Evolutionary conservation across 1,139 yeast genomes (phyloP), one percentile per base, ranked within the genome.

Genomic region (Taphrina populina): DNA sequence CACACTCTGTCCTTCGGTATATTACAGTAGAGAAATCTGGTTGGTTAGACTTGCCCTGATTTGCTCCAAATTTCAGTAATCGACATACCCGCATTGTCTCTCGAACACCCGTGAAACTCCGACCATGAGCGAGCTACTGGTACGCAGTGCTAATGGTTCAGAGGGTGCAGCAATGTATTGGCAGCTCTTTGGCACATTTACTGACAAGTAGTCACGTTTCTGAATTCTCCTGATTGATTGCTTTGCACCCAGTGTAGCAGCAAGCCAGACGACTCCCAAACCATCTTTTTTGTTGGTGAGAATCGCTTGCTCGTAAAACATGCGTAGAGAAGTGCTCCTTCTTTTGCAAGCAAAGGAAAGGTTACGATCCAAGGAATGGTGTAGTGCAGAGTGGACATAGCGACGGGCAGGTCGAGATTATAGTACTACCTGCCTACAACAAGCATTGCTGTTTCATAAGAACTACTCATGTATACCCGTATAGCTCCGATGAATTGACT

Each of bases 101-200:
- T 72, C 76, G 65, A 78, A 81, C 29, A 79, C 73, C 36, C 82
- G 64, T 0, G 83, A 72, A 1, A 81, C 73, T 0, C 88, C 88
- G 62, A 77, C 76, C 59, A 83, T 66, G 21, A 83, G 66, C 56
- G 70, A 76, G 0, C 85, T 78, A 0, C 76, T 70, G 24, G 75
- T 69, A 32, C 83, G 66, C 24, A 81, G 70, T 1, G 76, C 70
- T 20, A 70, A 62, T 0, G 70, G 66, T 51, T 62, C 63, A 7
- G 65, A 58, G 4, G 66, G 66, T 36, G 56, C 53, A 11, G 55
- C 44, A 2, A 64, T 53, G n/a, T 58, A 39, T 8, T 45, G 39
- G 49, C 66, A 64, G 10, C 65, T 64, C 19, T 58, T 56, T 3
- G 61, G 56, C 15, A 64, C 61, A 23, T 64, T 53, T 1, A 64